Percentiles rank a stretch among this genome's conserved stretches.
Conservation (phyloP, 2,329 filamentous ascomycete genomes). For the Clarireedia homoeocarpa region DNA sequence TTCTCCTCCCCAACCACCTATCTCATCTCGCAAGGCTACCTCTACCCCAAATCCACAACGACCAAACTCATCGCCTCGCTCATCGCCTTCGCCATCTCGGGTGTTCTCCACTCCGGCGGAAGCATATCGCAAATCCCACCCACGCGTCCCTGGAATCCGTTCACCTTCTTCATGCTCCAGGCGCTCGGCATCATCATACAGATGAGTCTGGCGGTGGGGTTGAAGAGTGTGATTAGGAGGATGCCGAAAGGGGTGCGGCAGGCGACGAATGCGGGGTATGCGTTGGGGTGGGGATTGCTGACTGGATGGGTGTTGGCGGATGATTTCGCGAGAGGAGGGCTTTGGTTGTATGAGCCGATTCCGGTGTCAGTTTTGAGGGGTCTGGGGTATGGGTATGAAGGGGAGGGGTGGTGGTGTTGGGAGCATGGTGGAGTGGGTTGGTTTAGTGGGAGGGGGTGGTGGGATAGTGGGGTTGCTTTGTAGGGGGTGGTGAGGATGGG, state of each 20-base stretch:
- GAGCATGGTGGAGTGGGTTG: constrained; percentile 39
- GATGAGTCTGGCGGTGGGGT: constrained; percentile 30
- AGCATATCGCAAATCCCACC: constrained; percentile 56
- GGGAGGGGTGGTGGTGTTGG: constrained; percentile 64
- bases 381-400: constrained; percentile 52
- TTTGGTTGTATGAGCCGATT: constrained; percentile 80
- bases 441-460: not conserved
- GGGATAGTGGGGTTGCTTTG: constrained; percentile 2
- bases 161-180: constrained; percentile 67
- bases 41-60: constrained; percentile 30
- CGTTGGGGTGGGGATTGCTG: constrained; percentile 57
- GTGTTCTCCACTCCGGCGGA: constrained; percentile 61
- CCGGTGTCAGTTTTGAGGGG: constrained; percentile 64
- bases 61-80: constrained; percentile 32
- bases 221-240: constrained; percentile 29
- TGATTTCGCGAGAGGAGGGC: constrained; percentile 64
- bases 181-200: constrained; percentile 59
- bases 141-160: constrained; percentile 43
- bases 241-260: constrained; percentile 42
- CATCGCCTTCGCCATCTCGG: constrained; percentile 58
- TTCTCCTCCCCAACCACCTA: constrained; percentile 54
- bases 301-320: constrained; percentile 62
- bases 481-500: not conserved
- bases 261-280: constrained; percentile 52
- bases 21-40: constrained; percentile 34